These are phyloP conservation scores for Diutina neorugosa DNA, from an alignment of 1,139 yeast genomes.

Conservation along the genomic window DNA sequence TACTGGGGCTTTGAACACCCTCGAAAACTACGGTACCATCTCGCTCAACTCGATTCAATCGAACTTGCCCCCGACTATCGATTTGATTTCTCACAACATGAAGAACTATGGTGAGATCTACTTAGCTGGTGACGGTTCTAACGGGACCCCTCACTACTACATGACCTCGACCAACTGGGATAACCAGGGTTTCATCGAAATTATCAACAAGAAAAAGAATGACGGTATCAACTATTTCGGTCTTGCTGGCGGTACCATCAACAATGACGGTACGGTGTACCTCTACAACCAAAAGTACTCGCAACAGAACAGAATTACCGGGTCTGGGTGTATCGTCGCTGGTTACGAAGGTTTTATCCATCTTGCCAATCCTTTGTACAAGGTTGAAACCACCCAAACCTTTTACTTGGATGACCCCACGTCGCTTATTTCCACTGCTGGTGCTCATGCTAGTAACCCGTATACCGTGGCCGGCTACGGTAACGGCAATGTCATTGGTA, in stretches of 20 bases:
- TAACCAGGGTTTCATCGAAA: not conserved
- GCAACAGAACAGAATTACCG: constrained; percentile 5
- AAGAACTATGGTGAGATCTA: not conserved
- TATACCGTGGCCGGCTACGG: constrained; percentile 22
- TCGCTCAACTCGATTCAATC: not conserved
- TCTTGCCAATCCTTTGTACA: constrained; percentile 1
- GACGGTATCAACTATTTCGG: not conserved
- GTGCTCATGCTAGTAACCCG: constrained; percentile 5
- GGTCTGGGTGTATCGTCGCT: constrained; percentile 6
- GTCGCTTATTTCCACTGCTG: not conserved
- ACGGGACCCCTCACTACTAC: constrained; percentile 2
- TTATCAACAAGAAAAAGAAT: not conserved
- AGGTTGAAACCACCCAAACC: not conserved
- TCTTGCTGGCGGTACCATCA: constrained; percentile 2
- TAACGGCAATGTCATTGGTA: constrained; percentile 15
- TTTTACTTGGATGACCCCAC: not conserved
- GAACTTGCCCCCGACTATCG: not conserved
- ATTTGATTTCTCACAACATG: not conserved
- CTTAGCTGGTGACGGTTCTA: not conserved
- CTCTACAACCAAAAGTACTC: constrained; percentile 5
- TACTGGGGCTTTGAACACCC: not conserved
- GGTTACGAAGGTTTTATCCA: constrained; percentile 2
- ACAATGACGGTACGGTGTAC: constrained; percentile 7
- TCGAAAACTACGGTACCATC: constrained; percentile 1
- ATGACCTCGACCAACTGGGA: constrained; percentile 1